These are phyloP conservation scores for Geotrichum klebahnii DNA, from an alignment of 1,139 yeast genomes.

Conservation along the genomic window DNA sequence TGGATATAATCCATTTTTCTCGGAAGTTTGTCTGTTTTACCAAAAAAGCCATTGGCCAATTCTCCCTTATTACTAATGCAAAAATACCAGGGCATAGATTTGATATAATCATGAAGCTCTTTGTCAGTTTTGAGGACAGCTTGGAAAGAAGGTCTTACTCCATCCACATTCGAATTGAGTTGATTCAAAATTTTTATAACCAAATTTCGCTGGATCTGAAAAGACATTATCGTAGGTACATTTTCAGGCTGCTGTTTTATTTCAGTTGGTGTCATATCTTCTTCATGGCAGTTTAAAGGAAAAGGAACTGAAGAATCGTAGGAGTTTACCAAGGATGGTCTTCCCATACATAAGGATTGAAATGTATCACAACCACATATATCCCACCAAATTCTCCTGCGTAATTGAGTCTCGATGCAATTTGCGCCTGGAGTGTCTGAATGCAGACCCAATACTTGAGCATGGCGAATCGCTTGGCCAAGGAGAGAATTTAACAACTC, in stretches of 20 bases:
- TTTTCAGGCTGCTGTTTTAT: conserved; percentile 25
- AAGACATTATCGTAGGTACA: conserved; percentile 33
- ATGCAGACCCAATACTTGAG: conserved; percentile 32
- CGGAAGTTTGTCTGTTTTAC: not conserved
- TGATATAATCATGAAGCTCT: conserved; percentile 28
- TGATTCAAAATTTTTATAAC: conserved; percentile 35
- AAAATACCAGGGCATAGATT: conserved; percentile 32
- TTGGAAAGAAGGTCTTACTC: conserved; percentile 23
- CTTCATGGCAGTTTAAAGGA: conserved; percentile 36
- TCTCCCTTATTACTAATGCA: conserved; percentile 4
- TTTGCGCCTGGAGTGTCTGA: conserved; percentile 30
- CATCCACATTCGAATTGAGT: conserved; percentile 24
- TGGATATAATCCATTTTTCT: conserved; percentile 26
- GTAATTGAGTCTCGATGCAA: conserved; percentile 34
- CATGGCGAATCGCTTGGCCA: conserved; percentile 32
- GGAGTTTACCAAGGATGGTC: conserved; percentile 33
- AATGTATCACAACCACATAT: conserved; percentile 38
- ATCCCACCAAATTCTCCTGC: conserved; percentile 40
- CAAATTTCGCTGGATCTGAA: conserved; percentile 32
- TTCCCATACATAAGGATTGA: conserved; percentile 34
- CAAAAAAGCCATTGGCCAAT: not conserved
- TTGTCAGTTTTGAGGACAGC: conserved; percentile 32
- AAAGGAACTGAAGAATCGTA: conserved; percentile 34
- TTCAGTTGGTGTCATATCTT: conserved; percentile 29
- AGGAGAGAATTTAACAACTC: conserved; percentile 33